Conservation (phyloP, 1,284 basidiomycete genomes). For the Cystodermella granulosa region DNA sequence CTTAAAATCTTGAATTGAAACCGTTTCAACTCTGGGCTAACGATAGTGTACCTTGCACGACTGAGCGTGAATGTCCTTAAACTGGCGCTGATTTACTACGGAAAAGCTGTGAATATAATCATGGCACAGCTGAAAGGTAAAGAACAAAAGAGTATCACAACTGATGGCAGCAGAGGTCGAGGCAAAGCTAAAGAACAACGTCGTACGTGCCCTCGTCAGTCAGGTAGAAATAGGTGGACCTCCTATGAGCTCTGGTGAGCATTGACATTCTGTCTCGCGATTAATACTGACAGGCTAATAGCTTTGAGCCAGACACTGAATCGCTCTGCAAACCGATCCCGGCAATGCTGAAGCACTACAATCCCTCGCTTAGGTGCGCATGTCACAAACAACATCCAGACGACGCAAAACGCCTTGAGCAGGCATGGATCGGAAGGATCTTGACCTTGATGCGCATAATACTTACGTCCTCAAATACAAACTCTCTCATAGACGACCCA, state of each 20-base stretch:
- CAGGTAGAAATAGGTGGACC: conserved; percentile 98
- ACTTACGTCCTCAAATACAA: conserved; percentile 9
- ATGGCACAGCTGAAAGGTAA: conserved; percentile 68
- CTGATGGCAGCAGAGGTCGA: conserved; percentile 48
- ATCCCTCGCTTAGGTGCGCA: conserved; percentile 79
- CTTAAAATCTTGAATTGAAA: too few species aligned
- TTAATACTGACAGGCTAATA: conserved; percentile 28
- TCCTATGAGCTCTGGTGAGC: conserved; percentile 81
- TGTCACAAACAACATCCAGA: conserved; percentile 83
- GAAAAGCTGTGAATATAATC: conserved; percentile 74
- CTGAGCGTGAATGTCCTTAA: conserved; percentile 73
- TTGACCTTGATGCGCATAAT: conserved; percentile 58
- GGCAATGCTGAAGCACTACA: conserved; percentile 78
- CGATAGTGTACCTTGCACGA: conserved; percentile 92
- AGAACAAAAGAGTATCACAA: conserved; percentile 48
- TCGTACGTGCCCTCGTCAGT: conserved; percentile 79
- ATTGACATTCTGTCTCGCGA: background rate
- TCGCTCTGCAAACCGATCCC: conserved; percentile 72
- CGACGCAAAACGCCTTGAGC: conserved; percentile 67
- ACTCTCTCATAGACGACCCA: conserved; percentile 53
- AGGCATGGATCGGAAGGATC: conserved; percentile 75
- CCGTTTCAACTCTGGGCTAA: too few species aligned
- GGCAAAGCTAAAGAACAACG: conserved; percentile 63
- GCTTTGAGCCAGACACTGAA: conserved; percentile 77
- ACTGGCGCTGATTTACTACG: conserved; percentile 74